Conservation (phyloP, 192 early-diverging fungal species). For the Chytriomyces sp. region DNA sequence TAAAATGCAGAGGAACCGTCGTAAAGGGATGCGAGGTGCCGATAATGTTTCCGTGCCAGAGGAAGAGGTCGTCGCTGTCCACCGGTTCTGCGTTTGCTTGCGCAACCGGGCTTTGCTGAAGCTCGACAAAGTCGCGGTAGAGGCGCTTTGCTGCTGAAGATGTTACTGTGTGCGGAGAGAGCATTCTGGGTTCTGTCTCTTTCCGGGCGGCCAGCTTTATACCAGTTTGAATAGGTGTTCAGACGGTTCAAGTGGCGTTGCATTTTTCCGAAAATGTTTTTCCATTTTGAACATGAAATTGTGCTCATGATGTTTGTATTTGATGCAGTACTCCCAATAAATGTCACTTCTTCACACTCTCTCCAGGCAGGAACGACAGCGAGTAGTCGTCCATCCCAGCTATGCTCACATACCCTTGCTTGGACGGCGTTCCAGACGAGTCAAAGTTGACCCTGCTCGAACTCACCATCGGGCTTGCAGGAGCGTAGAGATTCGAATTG, state of each 20-base stretch:
- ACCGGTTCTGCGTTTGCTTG: slow-evolving; percentile 6
- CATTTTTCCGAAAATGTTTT: too few relatives aligned
- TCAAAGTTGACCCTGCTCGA: not conserved
- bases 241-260: too few relatives aligned
- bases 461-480: not conserved
- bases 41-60: slow-evolving; percentile 25
- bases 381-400: not conserved
- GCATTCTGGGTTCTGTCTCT: too few relatives aligned
- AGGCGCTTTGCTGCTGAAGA: not conserved
- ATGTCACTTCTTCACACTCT: not conserved
- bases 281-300: too few relatives aligned
- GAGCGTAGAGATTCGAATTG: not conserved
- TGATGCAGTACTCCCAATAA: too few relatives aligned
- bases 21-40: not conserved
- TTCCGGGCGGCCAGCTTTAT: too few relatives aligned
- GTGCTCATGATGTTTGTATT: too few relatives aligned
- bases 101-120: slow-evolving; percentile 5
- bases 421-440: not conserved
- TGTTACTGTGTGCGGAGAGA: too few relatives aligned
- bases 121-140: slow-evolving; percentile 18
- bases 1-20: slow-evolving; percentile 8
- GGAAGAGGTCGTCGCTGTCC: not conserved
- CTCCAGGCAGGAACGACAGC: not conserved
- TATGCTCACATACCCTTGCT: not conserved
- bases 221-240: too few relatives aligned